Conservation (phyloP, 805 yeast genomes). For the Zygotorulaspora florentina region DNA sequence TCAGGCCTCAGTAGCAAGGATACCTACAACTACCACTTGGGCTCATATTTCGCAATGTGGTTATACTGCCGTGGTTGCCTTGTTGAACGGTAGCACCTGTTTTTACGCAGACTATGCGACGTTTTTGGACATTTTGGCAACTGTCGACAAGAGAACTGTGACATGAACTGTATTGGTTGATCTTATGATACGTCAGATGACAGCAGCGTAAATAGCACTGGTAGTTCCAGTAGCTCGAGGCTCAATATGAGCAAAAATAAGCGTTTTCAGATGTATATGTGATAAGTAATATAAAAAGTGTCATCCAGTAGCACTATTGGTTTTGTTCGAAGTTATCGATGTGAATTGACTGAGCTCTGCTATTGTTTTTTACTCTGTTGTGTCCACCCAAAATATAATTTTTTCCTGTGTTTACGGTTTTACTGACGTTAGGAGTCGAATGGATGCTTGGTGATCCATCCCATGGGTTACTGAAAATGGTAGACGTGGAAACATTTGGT, state of each 20-base stretch:
- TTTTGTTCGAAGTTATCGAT: constrained; percentile 29
- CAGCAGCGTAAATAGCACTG: too few species aligned
- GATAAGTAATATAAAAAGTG: neutral
- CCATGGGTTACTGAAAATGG: constrained; percentile 18
- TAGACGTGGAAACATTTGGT: constrained; percentile 11
- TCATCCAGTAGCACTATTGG: neutral
- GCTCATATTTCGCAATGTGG: too few species aligned
- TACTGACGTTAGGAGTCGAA: constrained; percentile 14
- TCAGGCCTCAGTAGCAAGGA: too few species aligned
- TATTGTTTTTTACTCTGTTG: constrained; percentile 27
- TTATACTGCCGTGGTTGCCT: too few species aligned
- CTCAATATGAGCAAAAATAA: neutral
- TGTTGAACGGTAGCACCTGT: too few species aligned
- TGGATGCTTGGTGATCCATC: constrained; percentile 16
- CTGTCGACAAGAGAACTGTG: too few species aligned
- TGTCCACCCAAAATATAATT: constrained; percentile 35
- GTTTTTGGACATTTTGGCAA: too few species aligned
- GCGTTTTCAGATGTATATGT: constrained; percentile 4
- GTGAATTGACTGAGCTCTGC: constrained; percentile 35
- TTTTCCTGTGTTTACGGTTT: constrained; percentile 32
- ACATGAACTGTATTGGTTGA: too few species aligned
- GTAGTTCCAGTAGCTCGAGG: too few species aligned
- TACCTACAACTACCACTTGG: too few species aligned
- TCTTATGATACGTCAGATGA: too few species aligned
- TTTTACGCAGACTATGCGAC: too few species aligned